Evolutionary conservation across 2,329 filamentous ascomycete species (phyloP), one percentile per base, ranked within the genome.

Genomic region (Thelonectria rubi): DNA sequence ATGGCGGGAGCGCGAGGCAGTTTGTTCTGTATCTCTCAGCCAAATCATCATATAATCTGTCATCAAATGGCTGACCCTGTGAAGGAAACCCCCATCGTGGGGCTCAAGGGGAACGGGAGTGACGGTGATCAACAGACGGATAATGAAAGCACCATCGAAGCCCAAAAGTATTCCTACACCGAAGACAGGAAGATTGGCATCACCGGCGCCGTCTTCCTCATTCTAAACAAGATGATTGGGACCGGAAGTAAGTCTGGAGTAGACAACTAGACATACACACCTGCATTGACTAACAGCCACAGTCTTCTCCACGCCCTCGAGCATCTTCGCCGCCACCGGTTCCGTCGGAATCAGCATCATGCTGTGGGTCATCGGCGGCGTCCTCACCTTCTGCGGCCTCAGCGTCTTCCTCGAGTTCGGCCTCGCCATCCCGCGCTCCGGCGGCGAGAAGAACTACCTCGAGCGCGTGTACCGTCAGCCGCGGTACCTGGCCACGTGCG

Each of bases 361-460:
- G 45, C 65, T 76, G 0, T 76, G 73, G 74, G 49, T 74, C 3
- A 67, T 74, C 5, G 80, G 81, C 17, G 81, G 81, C 26, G 74
- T 88, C 50, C 76, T 89, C 21, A 84, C 86, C 3, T 86, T 86
- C 66, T 82, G 80, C 64, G 86, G 86, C 20, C 78, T 89, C 12
- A 84, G 82, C 56, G 85, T 90, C 5, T 89, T 85, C 71, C 81
- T 89, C 50, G 87, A 89, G 68, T 88, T 88, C 66, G 87, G 86
- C 21, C 79, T 86, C 4, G 85, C 84, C 4, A 87, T 88, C 37
- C 87, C 87, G 2, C 79, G 83, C 37, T 87, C 84, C 14, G 87
- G 87, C 14, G 87, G 87, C 18, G 86, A 89, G 65, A 89, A 89
- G 79, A 87, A 88, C 72, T 89, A 89, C 69, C 83, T 89, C 14